Base-by-base conservation (phyloP, 106 monocot species). In the Chionographis japonica region DNA sequence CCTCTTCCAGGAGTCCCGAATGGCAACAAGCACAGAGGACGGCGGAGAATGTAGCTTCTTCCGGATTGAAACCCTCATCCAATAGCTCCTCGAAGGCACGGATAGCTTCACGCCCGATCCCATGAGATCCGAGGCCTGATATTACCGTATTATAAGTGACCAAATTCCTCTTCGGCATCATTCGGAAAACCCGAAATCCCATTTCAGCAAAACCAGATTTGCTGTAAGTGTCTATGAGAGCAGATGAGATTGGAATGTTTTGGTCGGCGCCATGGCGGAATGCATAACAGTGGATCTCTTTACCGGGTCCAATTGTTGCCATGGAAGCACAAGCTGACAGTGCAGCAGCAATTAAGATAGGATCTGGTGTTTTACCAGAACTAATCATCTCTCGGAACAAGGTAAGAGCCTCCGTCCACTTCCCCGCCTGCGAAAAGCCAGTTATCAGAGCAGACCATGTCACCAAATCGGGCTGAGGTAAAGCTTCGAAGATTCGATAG, bases 401-500 rank as follows among this genome's bases (percentile, higher is more conserved):
- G 4, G 4, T 2, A 42, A 90, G 37, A 6, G 85, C 74, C 20
- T 78, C 66, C 9, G 53, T 40, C 37, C 61, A 77, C 62, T 51
- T 68, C 2, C 87, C 84, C 2, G 39, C 68, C 43, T 62, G 70
- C 4, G 72, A 60, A 60, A 91, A 71, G 19, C 84, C 91, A 17
- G 82, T 76, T 14, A 91, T 75, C 14, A 91, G 61, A 9, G 91
- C 73, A 27, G 91, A 87, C 91, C 91, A 87, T 16, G 81, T 79
- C 40, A 91, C 82, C 49, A 91, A 49, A 75, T 91, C 91, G 10
- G 81, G 77, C 12, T 37, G 52, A 20, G 56, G 7, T 35, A 80
- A 50, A 15, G 66, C 50, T 9, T 14, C 15, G 40, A 91, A 91
- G 40, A 85, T 12, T 54, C 36, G 72, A 56, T 62, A 77, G 38